Evolutionary conservation across 441 rosid genomes (phyloP), one percentile per base, ranked within the genome.

Genomic region (Aleurites moluccanus): DNA sequence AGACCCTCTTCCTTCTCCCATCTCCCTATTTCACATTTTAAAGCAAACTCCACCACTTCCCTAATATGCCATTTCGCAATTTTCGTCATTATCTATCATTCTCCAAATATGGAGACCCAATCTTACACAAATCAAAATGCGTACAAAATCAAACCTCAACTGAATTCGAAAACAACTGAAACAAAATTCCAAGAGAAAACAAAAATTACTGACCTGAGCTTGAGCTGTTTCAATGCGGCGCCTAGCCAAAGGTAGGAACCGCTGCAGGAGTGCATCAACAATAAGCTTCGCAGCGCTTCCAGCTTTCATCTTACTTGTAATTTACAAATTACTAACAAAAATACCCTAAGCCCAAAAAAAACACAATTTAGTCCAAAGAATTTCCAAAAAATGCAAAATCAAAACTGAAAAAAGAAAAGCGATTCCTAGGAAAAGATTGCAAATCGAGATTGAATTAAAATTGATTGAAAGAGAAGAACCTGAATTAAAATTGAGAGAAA

Each of bases 161-260:
- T 16, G 59, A 57, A 68, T 3, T 2, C 21, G 0, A 33, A 57
- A 33, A 30, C 20, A 18, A 18, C 10, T 0, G 20, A 2, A 47
- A 4, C 4, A 21, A 47, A 53, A 25, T 40, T 10, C n/a, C 16
- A 67, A 63, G 9, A 27, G 64, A 21, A 27, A 13, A 30, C 14
- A 8, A 47, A 25, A 55, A 57, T 20, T 20, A 83, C 67, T 15
- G 75, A 96, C 98, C 98, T 96, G 99, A 77, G 97, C 98, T 75
- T 96, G 98, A 75, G 99, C 99, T 3, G 99, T 96, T 83, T 96
- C 99, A 73, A 96, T 93, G 77, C 98, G 98, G 15, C 99, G 98
- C 74, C 99, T 77, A 5, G 98, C 99, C 66, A 96, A 92, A n/a
- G 99, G 99, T 18, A 96, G 89, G 80, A 96, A 96, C 47, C 97